A percentile compares a stretch with the other conserved stretches of the same genome.
Evolutionary conservation across 257 asterid genomes (phyloP).

Genomic region (Solanum raphanifolium): DNA sequence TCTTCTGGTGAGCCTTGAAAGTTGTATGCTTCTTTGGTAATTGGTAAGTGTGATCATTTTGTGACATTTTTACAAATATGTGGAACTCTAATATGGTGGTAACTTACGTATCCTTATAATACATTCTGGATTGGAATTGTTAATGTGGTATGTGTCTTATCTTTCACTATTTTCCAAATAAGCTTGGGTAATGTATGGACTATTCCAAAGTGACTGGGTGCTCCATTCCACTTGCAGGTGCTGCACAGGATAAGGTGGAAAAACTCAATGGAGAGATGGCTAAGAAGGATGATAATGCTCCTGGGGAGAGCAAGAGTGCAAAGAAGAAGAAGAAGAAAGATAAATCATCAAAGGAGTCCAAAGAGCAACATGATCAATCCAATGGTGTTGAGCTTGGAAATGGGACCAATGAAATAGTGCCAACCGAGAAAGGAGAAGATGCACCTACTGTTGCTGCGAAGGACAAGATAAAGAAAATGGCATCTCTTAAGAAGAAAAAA

Average conservation of each 20-base stretch:
- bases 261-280: conserved; percentile 34
- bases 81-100: not conserved
- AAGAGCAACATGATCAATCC: conserved; percentile 47
- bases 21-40: not conserved
- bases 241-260: conserved; percentile 28
- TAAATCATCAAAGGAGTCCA: conserved; percentile 54
- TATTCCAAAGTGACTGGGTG: not conserved
- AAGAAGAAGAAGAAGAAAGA: conserved; percentile 94
- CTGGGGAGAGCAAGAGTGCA: conserved; percentile 73
- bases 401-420: conserved; percentile 34
- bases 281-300: conserved; percentile 41
- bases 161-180: not conserved
- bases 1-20: not conserved
- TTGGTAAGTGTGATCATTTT: not conserved
- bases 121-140: not conserved
- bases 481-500: conserved; percentile 74
- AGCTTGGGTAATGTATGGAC: not conserved
- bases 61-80: not conserved
- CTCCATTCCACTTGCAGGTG: conserved; percentile 19
- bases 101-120: not conserved
- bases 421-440: conserved; percentile 41
- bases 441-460: conserved; percentile 47
- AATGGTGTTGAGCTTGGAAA: conserved; percentile 26
- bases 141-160: not conserved
- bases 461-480: conserved; percentile 71